phyloP scores from a whole-genome alignment of 306 rosid genomes.

The Fragaria ananassa region DNA sequence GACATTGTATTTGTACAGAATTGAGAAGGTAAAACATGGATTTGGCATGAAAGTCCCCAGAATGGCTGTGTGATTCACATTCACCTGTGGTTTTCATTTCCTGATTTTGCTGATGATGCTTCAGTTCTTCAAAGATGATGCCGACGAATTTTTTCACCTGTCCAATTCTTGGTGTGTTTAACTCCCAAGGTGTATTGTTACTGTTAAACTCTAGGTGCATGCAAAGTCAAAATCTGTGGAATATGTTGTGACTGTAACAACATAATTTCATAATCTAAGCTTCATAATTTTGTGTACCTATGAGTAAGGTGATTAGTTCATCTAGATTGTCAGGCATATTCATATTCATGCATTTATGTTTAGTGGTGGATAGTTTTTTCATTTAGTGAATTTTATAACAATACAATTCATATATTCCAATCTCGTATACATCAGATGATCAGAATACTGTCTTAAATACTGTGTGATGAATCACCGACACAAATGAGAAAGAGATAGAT shows the following conservation, averaged over 20 bases:
- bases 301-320: neutral
- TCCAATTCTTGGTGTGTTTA: neutral
- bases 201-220: neutral
- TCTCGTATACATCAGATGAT: neutral
- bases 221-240: conserved; percentile 13
- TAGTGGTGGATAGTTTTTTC: neutral
- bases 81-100: conserved; percentile 1
- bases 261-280: neutral
- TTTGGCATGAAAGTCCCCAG: conserved; percentile 53
- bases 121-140: neutral
- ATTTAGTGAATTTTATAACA: neutral
- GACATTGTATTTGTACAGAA: conserved; percentile 27
- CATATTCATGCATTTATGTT: conserved; percentile 1
- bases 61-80: conserved; percentile 21
- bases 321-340: conserved; percentile 5
- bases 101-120: conserved; percentile 7
- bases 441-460: neutral
- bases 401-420: neutral
- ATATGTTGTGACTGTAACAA: neutral
- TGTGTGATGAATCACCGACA: neutral
- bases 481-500: neutral
- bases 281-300: neutral
- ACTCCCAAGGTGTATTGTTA: neutral
- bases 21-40: conserved; percentile 40
- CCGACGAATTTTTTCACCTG: neutral